Percentiles rank a stretch among this genome's conserved stretches.
phyloP scores from a whole-genome alignment of 2,329 filamentous ascomycete genomes.

The Alternaria arbusti region DNA sequence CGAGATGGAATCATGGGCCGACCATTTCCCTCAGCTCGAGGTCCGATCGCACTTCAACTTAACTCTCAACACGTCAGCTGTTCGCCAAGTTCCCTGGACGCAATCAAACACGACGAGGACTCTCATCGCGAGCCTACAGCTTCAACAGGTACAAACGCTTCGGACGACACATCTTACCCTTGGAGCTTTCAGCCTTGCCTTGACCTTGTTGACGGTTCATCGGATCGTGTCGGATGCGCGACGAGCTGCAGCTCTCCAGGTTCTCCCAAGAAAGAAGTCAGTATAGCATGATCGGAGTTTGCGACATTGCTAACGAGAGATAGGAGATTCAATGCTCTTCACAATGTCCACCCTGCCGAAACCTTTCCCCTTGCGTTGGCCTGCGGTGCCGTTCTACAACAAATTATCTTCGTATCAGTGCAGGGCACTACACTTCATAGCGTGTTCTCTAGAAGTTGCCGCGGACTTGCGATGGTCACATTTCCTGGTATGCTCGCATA shows the following conservation, averaged over 20 bases:
- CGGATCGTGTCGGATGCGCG: constrained; percentile 49
- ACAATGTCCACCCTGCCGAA: constrained; percentile 49
- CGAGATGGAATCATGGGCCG: constrained; percentile 48
- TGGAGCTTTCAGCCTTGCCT: constrained; percentile 47
- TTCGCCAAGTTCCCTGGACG: constrained; percentile 38
- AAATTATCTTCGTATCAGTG: constrained; percentile 48
- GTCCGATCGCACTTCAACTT: constrained; percentile 48
- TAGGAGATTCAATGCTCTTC: constrained; percentile 46
- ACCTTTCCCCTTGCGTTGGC: constrained; percentile 50
- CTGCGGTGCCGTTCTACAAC: constrained; percentile 46
- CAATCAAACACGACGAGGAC: constrained; percentile 37
- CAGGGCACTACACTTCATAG: constrained; percentile 47
- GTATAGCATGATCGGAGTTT: constrained; percentile 2
- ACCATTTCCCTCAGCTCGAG: constrained; percentile 40
- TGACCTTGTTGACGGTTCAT: constrained; percentile 43
- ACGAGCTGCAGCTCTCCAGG: constrained; percentile 42
- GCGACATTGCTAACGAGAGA: constrained; percentile 16
- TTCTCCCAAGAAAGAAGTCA: constrained; percentile 42
- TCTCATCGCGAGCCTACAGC: constrained; percentile 44
- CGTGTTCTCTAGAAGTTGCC: constrained; percentile 47
- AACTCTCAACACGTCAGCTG: constrained; percentile 43
- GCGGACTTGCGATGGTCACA: constrained; percentile 45
- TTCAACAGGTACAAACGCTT: constrained; percentile 47
- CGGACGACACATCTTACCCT: constrained; percentile 50
- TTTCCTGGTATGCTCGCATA: constrained; percentile 43